Evolutionary conservation across 768 basidiomycete genomes (phyloP).

Genomic region (Collybia sordida): DNA sequence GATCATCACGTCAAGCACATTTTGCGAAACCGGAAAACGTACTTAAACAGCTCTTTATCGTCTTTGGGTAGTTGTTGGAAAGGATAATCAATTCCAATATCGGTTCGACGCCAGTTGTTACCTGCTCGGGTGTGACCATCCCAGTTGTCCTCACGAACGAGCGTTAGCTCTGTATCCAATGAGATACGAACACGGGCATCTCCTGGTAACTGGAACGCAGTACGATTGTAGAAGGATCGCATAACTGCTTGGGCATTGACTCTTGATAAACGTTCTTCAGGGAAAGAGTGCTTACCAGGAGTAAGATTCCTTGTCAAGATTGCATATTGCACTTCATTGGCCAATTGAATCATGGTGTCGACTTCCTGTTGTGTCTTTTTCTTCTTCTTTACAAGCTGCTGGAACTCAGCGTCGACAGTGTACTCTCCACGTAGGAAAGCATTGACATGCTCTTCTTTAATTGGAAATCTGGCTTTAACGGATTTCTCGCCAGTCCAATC

Average conservation of each 20-base stretch:
- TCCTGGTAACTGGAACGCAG: constrained; percentile 97
- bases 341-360: constrained; percentile 92
- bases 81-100: constrained; percentile 90
- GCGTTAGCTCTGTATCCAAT: constrained; percentile 92
- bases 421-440: constrained; percentile 88
- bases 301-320: constrained; percentile 75
- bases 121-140: constrained; percentile 76
- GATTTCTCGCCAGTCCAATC: constrained; percentile 99
- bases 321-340: constrained; percentile 95
- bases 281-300: constrained; percentile 58
- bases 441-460: constrained; percentile 93
- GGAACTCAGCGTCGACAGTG: constrained; percentile 92
- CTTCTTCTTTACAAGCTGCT: constrained; percentile 79
- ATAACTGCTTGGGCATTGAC: constrained; percentile 54
- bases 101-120: constrained; percentile 92
- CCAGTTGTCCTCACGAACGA: constrained; percentile 97
- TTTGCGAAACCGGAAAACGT: constrained; percentile 15
- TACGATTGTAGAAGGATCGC: constrained; percentile 98
- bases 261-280: not conserved
- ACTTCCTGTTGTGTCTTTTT: constrained; percentile 93
- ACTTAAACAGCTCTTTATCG: constrained; percentile 95
- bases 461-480: constrained; percentile 93
- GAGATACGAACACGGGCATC: constrained; percentile 99
- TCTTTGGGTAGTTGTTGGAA: constrained; percentile 72
- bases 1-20: not conserved